Evolutionary conservation across 2,329 filamentous ascomycete genomes (phyloP).

Genomic region (Colletotrichum scovillei): DNA sequence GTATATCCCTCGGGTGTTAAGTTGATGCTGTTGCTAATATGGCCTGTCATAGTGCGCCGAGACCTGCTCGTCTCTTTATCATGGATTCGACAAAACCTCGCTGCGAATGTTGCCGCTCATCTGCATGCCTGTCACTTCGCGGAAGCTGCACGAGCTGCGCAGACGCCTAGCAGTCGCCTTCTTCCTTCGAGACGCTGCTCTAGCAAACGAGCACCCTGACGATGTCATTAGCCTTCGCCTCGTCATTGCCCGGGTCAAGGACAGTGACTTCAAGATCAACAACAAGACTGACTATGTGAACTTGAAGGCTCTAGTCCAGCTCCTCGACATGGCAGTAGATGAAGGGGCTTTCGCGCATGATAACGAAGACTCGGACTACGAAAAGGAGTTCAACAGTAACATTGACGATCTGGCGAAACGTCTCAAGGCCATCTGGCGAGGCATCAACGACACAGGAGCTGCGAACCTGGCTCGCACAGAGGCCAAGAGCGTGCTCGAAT

Average conservation of each 20-base stretch:
- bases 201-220: slow-evolving; percentile 55
- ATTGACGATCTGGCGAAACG: slow-evolving; percentile 74
- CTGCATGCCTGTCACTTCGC: slow-evolving; percentile 65
- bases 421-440: slow-evolving; percentile 67
- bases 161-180: slow-evolving; percentile 74
- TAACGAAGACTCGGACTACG: slow-evolving; percentile 43
- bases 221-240: slow-evolving; percentile 53
- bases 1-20: slow-evolving; percentile 37
- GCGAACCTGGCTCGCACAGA: slow-evolving; percentile 79
- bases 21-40: slow-evolving; percentile 20
- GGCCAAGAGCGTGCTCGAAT: slow-evolving; percentile 80
- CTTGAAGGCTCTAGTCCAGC: slow-evolving; percentile 71
- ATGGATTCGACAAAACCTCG: slow-evolving; percentile 57
- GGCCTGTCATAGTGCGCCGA: slow-evolving; percentile 57
- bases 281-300: slow-evolving; percentile 74
- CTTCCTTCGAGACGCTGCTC: slow-evolving; percentile 63
- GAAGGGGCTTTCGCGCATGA: slow-evolving; percentile 57
- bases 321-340: slow-evolving; percentile 82
- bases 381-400: slow-evolving; percentile 72
- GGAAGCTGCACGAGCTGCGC: slow-evolving; percentile 68
- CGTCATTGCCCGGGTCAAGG: slow-evolving; percentile 58
- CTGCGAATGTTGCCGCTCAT: slow-evolving; percentile 69
- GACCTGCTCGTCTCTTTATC: slow-evolving; percentile 59
- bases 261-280: slow-evolving; percentile 63
- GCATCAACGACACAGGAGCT: slow-evolving; percentile 81